phyloP scores from a whole-genome alignment of 148 eudicot species.

The Heliamphora exappendiculata region DNA sequence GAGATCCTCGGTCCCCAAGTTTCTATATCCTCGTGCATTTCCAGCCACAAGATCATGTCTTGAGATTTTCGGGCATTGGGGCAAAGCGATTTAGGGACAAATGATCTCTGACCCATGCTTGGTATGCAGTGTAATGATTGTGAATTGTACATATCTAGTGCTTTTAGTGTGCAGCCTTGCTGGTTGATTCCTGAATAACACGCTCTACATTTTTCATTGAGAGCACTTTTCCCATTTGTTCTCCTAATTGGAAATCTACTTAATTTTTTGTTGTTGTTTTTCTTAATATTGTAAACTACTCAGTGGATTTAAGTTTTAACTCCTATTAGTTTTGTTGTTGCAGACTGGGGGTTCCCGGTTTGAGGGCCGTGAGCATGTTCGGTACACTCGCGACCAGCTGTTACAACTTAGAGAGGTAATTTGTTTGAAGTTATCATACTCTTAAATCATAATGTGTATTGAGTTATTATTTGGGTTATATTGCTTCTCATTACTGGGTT shows the following conservation, averaged over 20 bases:
- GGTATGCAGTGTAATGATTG: not conserved
- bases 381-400: slow-evolving; percentile 69
- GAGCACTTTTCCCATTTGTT: not conserved
- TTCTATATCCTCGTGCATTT: no score
- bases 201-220: not conserved
- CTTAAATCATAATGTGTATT: not conserved
- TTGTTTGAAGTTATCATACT: not conserved
- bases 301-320: not conserved
- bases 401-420: slow-evolving; percentile 81
- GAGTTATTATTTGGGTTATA: not conserved
- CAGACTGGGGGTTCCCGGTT: slow-evolving; percentile 79
- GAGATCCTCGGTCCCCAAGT: no score
- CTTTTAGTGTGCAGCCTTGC: not conserved
- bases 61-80: no score
- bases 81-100: no score
- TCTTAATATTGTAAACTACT: not conserved
- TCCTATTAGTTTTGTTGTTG: not conserved
- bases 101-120: not conserved
- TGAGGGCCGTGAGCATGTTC: slow-evolving; percentile 72
- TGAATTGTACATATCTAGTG: not conserved
- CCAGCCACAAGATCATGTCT: no score
- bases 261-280: not conserved
- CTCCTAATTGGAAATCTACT: not conserved
- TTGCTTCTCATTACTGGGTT: not conserved
- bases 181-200: not conserved